Percentiles rank a stretch among this genome's conserved stretches.
phyloP scores from a whole-genome alignment of 768 basidiomycete species.

The Cytidiella melzeri region DNA sequence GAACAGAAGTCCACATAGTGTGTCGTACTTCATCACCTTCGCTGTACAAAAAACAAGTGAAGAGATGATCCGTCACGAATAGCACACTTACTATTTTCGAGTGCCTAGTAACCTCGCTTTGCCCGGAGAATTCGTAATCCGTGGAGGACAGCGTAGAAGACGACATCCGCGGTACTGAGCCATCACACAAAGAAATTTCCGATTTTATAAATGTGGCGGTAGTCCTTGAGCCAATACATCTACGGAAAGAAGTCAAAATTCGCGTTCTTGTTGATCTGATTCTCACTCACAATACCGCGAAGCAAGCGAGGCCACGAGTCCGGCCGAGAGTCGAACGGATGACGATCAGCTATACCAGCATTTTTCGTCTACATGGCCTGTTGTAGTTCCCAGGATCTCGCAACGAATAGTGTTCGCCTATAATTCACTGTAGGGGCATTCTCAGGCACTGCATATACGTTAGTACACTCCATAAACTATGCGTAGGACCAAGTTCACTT shows the following conservation, averaged over 20 bases:
- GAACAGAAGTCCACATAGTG: slow-evolving; percentile 86
- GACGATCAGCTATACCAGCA: slow-evolving; percentile 90
- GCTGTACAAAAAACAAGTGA: slow-evolving; percentile 39
- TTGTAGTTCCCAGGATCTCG: slow-evolving; percentile 89
- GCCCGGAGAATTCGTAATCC: slow-evolving; percentile 81
- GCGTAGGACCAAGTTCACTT: slow-evolving; percentile 42
- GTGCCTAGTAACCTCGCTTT: slow-evolving; percentile 87
- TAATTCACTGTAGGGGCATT: slow-evolving; percentile 87
- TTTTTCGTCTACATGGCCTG: slow-evolving; percentile 97
- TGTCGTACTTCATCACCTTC: slow-evolving; percentile 87
- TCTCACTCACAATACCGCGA: slow-evolving; percentile 78
- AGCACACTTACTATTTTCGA: slow-evolving; percentile 73
- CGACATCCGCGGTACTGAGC: slow-evolving; percentile 66
- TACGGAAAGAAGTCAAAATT: slow-evolving; percentile 26
- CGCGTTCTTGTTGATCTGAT: background rate
- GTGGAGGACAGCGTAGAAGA: slow-evolving; percentile 60
- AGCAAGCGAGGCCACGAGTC: slow-evolving; percentile 83
- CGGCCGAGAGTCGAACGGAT: slow-evolving; percentile 94
- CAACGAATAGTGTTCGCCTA: slow-evolving; percentile 77
- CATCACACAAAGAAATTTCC: slow-evolving; percentile 97
- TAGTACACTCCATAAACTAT: background rate
- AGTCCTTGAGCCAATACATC: slow-evolving; percentile 99
- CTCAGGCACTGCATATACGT: slow-evolving; percentile 45
- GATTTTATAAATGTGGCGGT: slow-evolving; percentile 90
- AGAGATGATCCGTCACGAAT: background rate